Conservation (phyloP, 164 flowering plant species). For the Buxus sempervirens region DNA sequence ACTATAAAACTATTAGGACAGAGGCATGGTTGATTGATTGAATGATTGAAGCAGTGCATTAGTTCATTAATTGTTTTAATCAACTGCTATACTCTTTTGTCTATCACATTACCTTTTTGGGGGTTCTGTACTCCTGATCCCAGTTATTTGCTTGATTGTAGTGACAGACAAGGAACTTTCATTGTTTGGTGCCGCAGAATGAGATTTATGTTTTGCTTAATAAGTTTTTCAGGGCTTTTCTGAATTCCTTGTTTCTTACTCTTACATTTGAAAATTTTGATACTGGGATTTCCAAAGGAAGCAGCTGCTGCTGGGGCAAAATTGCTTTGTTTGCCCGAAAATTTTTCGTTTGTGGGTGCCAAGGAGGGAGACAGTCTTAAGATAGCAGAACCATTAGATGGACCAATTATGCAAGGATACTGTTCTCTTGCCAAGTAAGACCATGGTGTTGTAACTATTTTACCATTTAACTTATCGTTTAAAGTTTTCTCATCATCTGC, state of each 20-base stretch:
- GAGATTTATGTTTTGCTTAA: not conserved
- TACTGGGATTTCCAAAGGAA: slow-evolving; percentile 43
- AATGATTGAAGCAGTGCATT: too few species aligned
- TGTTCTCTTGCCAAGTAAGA: slow-evolving; percentile 81
- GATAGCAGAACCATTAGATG: slow-evolving; percentile 77
- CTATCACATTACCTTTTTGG: not conserved
- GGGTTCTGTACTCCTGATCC: not conserved
- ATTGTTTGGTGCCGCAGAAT: not conserved
- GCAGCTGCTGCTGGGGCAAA: slow-evolving; percentile 89
- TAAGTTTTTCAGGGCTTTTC: too few species aligned
- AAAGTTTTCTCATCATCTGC: too few species aligned
- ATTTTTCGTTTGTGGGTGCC: slow-evolving; percentile 66
- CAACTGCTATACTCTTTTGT: not conserved
- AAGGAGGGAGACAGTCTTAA: slow-evolving; percentile 63
- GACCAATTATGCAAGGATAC: slow-evolving; percentile 77
- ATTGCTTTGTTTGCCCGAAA: slow-evolving; percentile 84
- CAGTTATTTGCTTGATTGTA: not conserved
- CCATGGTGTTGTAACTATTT: not conserved
- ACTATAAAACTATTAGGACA: too few species aligned
- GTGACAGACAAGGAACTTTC: not conserved
- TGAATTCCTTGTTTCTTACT: not conserved
- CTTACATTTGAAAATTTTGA: not conserved
- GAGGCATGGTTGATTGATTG: too few species aligned
- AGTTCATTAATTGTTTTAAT: too few species aligned
- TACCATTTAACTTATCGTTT: not conserved